These are phyloP conservation scores for Solanum aculeatissimum DNA, from an alignment of 305 asterid genomes.

Conservation along the genomic window DNA sequence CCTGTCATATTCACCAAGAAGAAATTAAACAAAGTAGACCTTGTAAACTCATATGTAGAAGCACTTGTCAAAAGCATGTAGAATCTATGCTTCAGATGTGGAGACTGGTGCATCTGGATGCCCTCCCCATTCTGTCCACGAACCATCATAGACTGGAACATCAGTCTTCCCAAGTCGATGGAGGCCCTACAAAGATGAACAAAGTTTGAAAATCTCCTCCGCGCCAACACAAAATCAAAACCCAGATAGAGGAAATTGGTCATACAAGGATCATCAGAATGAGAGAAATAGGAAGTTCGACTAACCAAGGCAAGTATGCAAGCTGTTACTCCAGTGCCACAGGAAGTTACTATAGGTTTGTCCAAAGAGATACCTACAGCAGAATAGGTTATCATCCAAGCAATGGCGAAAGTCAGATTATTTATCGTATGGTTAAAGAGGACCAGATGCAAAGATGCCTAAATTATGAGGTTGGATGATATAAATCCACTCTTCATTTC, in stretches of 20 bases:
- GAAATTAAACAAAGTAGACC: not conserved
- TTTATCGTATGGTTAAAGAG: not conserved
- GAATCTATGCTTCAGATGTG: conserved; percentile 27
- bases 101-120: conserved; percentile 36
- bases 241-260: not conserved
- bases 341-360: conserved; percentile 44
- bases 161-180: conserved; percentile 67
- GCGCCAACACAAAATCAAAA: not conserved
- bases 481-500: not conserved
- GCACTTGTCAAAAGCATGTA: not conserved
- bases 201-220: not conserved
- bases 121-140: conserved; percentile 93
- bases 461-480: not conserved
- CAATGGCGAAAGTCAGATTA: not conserved
- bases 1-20: not conserved
- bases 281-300: not conserved
- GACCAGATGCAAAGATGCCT: not conserved
- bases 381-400: not conserved
- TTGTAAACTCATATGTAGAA: not conserved
- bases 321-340: conserved; percentile 98
- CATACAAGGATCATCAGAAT: not conserved
- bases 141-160: conserved; percentile 76
- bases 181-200: conserved; percentile 44
- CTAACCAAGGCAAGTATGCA: conserved; percentile 79
- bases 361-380: conserved; percentile 58